phyloP scores from a whole-genome alignment of 805 yeast species.

The Wickerhamomyces sydowiorum region DNA sequence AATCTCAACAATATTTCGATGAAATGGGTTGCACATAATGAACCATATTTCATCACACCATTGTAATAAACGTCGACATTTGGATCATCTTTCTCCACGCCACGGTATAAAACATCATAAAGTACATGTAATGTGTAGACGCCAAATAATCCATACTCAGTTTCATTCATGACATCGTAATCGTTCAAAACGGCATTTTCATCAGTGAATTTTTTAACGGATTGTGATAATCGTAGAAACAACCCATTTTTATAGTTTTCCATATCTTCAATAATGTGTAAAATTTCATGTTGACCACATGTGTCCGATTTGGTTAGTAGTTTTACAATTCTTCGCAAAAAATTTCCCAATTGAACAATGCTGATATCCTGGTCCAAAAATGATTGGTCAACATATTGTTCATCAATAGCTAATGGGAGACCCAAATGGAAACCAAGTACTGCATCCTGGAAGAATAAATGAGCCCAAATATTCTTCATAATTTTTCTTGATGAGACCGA shows the following conservation, averaged over 20 bases:
- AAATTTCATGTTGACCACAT: conserved; percentile 6
- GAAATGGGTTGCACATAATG: conserved; percentile 14
- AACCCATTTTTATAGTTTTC: conserved; percentile 12
- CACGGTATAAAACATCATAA: conserved; percentile 13
- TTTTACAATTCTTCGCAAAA: conserved; percentile 4
- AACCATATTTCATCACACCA: conserved; percentile 16
- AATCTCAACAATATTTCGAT: conserved; percentile 15
- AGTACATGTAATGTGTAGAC: conserved; percentile 11
- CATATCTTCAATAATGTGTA: conserved; percentile 7
- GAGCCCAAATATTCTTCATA: conserved; percentile 14
- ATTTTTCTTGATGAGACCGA: neutral
- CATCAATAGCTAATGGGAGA: conserved; percentile 16
- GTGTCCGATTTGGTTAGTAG: conserved; percentile 3
- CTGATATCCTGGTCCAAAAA: neutral
- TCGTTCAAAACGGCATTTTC: conserved; percentile 3
- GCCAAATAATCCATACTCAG: conserved; percentile 8
- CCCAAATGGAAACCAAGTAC: conserved; percentile 14
- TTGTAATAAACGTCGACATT: conserved; percentile 7
- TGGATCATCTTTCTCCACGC: conserved; percentile 7
- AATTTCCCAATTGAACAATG: neutral
- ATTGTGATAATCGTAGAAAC: conserved; percentile 5
- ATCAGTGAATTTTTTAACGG: conserved; percentile 3
- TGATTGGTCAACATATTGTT: conserved; percentile 6
- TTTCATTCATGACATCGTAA: conserved; percentile 1
- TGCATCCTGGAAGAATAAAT: conserved; percentile 13